phyloP scores from a whole-genome alignment of 1,284 basidiomycete species.

The Cryptococcus wingfieldii region DNA sequence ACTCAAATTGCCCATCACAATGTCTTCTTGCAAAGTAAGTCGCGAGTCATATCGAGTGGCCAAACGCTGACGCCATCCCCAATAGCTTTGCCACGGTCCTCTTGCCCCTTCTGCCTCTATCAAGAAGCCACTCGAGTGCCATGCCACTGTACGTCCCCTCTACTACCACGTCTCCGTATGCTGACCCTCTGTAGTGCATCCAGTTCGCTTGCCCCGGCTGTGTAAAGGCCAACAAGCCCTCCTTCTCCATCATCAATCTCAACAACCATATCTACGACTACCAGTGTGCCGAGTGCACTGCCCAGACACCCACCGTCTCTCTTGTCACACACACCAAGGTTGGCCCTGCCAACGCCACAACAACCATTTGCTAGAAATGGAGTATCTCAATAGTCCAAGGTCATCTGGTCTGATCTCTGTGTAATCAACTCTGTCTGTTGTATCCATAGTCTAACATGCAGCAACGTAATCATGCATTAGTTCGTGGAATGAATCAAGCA shows the following conservation, averaged over 20 bases:
- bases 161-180: not conserved
- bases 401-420: not conserved
- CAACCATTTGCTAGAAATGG: conserved; percentile 2
- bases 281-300: conserved; percentile 16
- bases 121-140: conserved; percentile 14
- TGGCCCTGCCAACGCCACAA: not conserved
- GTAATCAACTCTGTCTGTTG: not conserved
- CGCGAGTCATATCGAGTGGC: not conserved
- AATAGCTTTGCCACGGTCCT: conserved; percentile 24
- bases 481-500: not conserved
- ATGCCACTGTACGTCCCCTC: conserved; percentile 10
- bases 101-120: conserved; percentile 7
- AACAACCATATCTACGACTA: conserved; percentile 23
- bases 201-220: conserved; percentile 23
- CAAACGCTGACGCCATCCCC: not conserved
- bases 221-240: conserved; percentile 12
- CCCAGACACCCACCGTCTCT: not conserved
- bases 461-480: not conserved
- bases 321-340: conserved; percentile 6
- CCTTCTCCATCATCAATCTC: conserved; percentile 18
- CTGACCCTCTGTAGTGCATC: conserved; percentile 13
- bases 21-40: conserved; percentile 18
- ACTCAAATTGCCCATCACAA: not conserved
- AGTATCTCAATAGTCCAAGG: not conserved
- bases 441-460: not conserved